phyloP scores from a whole-genome alignment of 1,284 basidiomycete genomes.

The Chondrostereum purpureum region DNA sequence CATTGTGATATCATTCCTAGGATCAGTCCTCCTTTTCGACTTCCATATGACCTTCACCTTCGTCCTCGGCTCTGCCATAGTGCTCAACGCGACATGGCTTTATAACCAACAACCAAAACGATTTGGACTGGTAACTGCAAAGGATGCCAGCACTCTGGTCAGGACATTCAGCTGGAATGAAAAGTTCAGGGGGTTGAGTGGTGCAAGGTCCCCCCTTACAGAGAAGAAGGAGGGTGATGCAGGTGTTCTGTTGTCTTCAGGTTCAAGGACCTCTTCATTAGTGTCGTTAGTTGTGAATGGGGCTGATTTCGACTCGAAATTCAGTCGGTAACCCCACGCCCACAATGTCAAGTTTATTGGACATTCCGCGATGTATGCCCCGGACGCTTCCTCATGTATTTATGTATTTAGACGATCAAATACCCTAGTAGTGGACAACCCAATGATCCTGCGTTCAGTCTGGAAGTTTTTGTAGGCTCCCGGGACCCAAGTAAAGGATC shows the following conservation, averaged over 20 bases:
- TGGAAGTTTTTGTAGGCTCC: no score
- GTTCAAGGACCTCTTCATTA: slow-evolving; percentile 18
- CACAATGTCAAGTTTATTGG: no score
- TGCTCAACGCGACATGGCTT: slow-evolving; percentile 83
- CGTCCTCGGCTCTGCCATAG: slow-evolving; percentile 74
- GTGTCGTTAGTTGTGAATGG: no score
- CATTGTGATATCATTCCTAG: slow-evolving; percentile 90
- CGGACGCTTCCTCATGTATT: neutral
- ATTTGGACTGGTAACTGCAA: slow-evolving; percentile 17
- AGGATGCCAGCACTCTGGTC: slow-evolving; percentile 10
- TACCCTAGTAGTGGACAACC: no score
- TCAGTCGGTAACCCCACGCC: no score
- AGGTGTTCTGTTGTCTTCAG: slow-evolving; percentile 15
- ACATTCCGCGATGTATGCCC: no score
- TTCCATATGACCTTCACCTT: slow-evolving; percentile 85
- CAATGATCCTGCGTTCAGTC: no score
- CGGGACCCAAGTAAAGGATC: no score
- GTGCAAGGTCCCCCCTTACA: slow-evolving; percentile 15
- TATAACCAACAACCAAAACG: slow-evolving; percentile 66
- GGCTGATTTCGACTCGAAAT: no score
- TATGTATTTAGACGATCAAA: no score
- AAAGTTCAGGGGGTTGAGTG: slow-evolving; percentile 21
- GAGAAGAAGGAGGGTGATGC: slow-evolving; percentile 10
- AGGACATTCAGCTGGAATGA: slow-evolving; percentile 24
- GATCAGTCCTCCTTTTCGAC: slow-evolving; percentile 82